Percentiles rank a stretch among this genome's conserved stretches.
phyloP scores from a whole-genome alignment of 2,329 filamentous ascomycete species.

The Cordyceps cateniannulata region DNA sequence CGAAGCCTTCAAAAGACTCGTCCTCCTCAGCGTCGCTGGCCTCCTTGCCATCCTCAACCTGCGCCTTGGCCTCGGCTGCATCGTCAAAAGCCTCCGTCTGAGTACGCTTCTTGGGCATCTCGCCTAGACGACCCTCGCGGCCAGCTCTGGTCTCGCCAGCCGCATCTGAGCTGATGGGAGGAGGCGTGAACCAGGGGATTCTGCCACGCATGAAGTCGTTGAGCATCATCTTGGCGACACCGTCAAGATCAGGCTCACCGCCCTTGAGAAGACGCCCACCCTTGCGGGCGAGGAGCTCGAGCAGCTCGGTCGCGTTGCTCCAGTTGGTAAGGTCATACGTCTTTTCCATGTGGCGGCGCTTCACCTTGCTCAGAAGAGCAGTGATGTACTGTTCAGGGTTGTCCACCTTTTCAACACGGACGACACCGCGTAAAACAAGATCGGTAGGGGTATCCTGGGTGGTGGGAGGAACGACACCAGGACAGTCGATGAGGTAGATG shows the following conservation, averaged over 20 bases:
- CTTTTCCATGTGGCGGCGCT: conserved; percentile 80
- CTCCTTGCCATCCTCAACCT: conserved; percentile 43
- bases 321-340: conserved; percentile 86
- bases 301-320: conserved; percentile 69
- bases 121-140: conserved; percentile 70
- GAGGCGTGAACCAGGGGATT: conserved; percentile 91
- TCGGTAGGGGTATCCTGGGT: conserved; percentile 78
- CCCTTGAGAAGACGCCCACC: conserved; percentile 79
- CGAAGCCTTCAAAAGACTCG: conserved; percentile 33
- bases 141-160: conserved; percentile 53
- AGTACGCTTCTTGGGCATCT: conserved; percentile 76
- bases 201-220: conserved; percentile 95
- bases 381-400: conserved; percentile 95
- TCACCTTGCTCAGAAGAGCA: conserved; percentile 71
- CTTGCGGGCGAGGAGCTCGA: conserved; percentile 83
- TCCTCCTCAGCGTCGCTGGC: conserved; percentile 27
- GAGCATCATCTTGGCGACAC: conserved; percentile 92
- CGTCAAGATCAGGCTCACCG: conserved; percentile 91
- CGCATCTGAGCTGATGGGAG: conserved; percentile 52
- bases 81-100: conserved; percentile 33
- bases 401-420: conserved; percentile 91
- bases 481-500: conserved; percentile 88
- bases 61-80: conserved; percentile 25
- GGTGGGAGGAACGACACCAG: conserved; percentile 89
- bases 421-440: conserved; percentile 82